Evolutionary conservation across 2,329 filamentous ascomycete species (phyloP), one percentile per base, ranked within the genome.

Genomic region (Xylaria sp.): DNA sequence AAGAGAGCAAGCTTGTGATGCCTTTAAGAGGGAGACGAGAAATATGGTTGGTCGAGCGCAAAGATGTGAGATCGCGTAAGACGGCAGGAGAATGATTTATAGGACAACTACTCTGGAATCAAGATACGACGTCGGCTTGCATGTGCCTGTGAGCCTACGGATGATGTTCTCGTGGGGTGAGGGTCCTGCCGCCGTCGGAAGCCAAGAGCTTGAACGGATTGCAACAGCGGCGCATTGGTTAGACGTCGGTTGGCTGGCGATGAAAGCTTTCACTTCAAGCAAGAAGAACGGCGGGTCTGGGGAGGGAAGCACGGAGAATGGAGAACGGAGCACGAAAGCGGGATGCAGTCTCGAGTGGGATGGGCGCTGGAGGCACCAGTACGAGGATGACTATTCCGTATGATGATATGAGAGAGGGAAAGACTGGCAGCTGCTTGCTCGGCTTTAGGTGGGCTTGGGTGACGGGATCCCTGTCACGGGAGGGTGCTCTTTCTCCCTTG

Each of bases 141-240:
- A 19, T 46, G 44, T 10, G 13, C 37, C 9, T 13, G 13, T 42
- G 34, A 48, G 34, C 16, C 16, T 42, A 19, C 34, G 37, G 19
- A 52, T 5, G 34, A 44, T 47, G 39, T 52, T 30, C 23, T 30
- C 23, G 23, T 5, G 23, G 37, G 37, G 16, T 37, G 52, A 37
- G 50, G 7, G 47, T 58, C 34, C 58, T 58, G 59, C 62, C 62
- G 57, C 62, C 48, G 62, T 62, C 57, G 62, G 52, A 64, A 62
- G 59, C 57, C 52, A 57, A 50, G 50, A 16, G 42, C 42, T 46
- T 35, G 30, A 39, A 55, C 54, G 39, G 57, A 47, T 47, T 49
- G 62, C 57, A 64, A 61, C 58, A 63, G 61, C 61, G 61, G 61
- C 61, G 61, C 61, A 63, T 63, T 59, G 49, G 54, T 53, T 13